Conservation (phyloP, 495 filamentous ascomycete species). For the Aspergillus bertholletiae region DNA sequence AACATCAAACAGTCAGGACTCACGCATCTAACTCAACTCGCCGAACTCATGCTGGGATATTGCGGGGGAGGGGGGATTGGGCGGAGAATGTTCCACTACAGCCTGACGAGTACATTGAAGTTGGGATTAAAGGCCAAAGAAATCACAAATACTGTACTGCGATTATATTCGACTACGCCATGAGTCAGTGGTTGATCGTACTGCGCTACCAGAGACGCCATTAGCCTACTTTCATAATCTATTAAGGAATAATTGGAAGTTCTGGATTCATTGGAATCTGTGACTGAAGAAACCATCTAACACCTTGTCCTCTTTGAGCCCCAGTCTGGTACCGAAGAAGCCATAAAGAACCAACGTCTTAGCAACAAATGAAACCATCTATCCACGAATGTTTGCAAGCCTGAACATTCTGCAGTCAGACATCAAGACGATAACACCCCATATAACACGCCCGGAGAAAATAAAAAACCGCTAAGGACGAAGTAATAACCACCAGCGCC, state of each 20-base stretch:
- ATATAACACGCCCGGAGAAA: conserved; percentile 24
- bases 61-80: no score
- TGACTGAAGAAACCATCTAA: background rate
- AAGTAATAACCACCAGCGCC: conserved; percentile 42
- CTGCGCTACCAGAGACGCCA: no score
- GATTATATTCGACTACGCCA: no score
- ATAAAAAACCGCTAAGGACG: conserved; percentile 27
- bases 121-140: no score
- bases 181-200: no score
- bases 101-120: no score
- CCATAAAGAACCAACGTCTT: background rate
- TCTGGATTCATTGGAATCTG: background rate
- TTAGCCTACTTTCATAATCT: no score
- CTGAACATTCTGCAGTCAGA: conserved; percentile 11
- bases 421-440: conserved; percentile 17
- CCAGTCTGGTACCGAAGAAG: background rate
- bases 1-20: no score
- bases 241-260: background rate
- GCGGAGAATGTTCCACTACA: no score
- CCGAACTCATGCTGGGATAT: no score
- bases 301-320: background rate
- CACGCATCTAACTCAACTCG: no score
- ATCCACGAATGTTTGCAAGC: conserved; percentile 16
- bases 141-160: no score
- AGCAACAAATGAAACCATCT: conserved; percentile 12